Evolutionary conservation across 2,329 filamentous ascomycete genomes (phyloP).

Genomic region (Blastomyces parvus): DNA sequence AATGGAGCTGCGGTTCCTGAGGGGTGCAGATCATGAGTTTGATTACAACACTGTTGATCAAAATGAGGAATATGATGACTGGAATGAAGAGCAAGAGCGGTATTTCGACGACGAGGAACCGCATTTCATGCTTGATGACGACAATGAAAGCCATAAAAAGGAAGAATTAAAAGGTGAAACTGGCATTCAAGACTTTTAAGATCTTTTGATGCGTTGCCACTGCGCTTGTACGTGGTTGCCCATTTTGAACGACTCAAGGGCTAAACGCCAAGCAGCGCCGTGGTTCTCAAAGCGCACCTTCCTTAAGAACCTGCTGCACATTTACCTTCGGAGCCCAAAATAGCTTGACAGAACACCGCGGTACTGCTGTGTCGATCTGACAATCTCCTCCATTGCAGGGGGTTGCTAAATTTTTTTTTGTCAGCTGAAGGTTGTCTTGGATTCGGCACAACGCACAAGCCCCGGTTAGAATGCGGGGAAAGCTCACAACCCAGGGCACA

Average conservation of each 20-base stretch:
- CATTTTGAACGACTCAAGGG: neutral
- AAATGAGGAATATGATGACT: slow-evolving; percentile 62
- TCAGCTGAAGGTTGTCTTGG: neutral
- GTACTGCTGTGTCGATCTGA: neutral
- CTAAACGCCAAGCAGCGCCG: neutral
- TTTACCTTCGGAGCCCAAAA: neutral
- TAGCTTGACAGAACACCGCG: neutral
- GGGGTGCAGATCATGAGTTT: slow-evolving; percentile 67
- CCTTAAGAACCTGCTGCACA: neutral
- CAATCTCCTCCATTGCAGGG: neutral
- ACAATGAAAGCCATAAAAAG: slow-evolving; percentile 27
- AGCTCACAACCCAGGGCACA: neutral
- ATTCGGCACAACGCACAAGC: neutral
- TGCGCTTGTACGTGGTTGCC: neutral
- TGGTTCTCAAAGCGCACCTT: neutral
- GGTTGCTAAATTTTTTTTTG: neutral
- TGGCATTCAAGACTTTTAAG: slow-evolving; percentile 61
- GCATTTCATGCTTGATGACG: slow-evolving; percentile 47
- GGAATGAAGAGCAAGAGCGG: slow-evolving; percentile 56
- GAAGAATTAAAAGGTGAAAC: slow-evolving; percentile 48
- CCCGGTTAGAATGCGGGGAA: slow-evolving; percentile 1
- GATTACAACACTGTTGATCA: slow-evolving; percentile 63
- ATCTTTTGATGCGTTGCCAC: neutral
- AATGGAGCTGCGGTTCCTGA: slow-evolving; percentile 64
- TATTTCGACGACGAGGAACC: slow-evolving; percentile 77